phyloP scores from a whole-genome alignment of 345 rosid genomes.

The Ceriops tagal region DNA sequence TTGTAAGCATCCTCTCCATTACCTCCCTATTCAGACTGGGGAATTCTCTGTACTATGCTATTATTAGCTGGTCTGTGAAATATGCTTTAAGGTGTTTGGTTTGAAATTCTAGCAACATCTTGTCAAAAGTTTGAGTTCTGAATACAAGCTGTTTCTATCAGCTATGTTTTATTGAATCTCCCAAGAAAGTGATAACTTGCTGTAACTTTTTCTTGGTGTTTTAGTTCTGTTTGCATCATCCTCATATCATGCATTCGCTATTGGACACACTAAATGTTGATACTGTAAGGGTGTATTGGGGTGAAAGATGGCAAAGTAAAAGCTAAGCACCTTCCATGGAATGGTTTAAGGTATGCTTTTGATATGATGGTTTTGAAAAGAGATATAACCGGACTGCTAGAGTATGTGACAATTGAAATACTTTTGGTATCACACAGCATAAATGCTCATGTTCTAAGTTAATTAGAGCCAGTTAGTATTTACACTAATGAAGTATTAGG shows the following conservation, averaged over 20 bases:
- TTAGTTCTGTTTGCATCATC: background rate
- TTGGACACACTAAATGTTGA: background rate
- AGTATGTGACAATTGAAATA: too few species aligned
- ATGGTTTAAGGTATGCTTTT: too few species aligned
- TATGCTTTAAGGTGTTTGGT: background rate
- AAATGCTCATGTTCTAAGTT: too few species aligned
- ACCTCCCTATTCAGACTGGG: background rate
- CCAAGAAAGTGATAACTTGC: background rate
- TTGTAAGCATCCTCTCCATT: slow-evolving; percentile 49
- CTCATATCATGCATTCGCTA: background rate
- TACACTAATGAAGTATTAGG: too few species aligned
- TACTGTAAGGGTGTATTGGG: background rate
- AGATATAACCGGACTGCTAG: too few species aligned
- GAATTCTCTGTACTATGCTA: background rate
- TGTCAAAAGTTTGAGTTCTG: background rate
- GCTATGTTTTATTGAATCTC: background rate
- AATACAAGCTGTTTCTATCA: background rate
- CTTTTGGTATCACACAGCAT: too few species aligned
- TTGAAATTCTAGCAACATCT: slow-evolving; percentile 2
- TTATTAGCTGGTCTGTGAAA: background rate
- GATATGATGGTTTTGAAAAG: too few species aligned
- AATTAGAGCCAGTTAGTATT: too few species aligned
- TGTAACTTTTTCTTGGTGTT: background rate
- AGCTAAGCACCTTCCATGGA: too few species aligned
- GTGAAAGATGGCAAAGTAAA: background rate